Evolutionary conservation across 1,284 basidiomycete species (phyloP).

Genomic region (Agroathelia rolfsii): DNA sequence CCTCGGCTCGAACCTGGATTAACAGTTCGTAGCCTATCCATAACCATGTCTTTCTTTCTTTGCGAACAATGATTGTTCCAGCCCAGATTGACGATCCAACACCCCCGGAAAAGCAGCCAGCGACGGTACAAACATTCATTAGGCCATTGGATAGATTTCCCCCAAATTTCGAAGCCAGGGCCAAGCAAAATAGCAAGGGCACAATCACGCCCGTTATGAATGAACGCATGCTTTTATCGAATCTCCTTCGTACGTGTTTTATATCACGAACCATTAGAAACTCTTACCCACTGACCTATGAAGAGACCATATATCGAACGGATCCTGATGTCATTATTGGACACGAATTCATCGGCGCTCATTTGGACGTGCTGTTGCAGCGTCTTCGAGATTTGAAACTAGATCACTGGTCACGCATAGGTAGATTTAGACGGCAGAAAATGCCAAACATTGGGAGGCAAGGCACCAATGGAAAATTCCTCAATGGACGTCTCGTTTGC

Average conservation of each 20-base stretch:
- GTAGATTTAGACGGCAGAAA: conserved; percentile 80
- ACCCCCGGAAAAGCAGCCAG: conserved; percentile 79
- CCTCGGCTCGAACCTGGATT: conserved; percentile 81
- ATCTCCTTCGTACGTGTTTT: conserved; percentile 67
- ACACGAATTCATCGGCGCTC: conserved; percentile 90
- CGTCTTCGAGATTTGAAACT: conserved; percentile 86
- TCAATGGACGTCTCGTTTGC: conserved; percentile 83
- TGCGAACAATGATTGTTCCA: too few species aligned
- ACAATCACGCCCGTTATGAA: conserved; percentile 71
- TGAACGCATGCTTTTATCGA: conserved; percentile 82
- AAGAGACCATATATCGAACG: conserved; percentile 74
- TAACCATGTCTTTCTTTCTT: too few species aligned
- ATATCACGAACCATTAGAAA: too few species aligned
- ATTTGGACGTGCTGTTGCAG: conserved; percentile 85
- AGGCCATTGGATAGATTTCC: conserved; percentile 90
- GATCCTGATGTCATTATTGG: conserved; percentile 95
- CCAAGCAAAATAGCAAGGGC: conserved; percentile 57
- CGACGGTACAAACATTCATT: conserved; percentile 83
- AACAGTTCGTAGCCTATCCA: conserved; percentile 51
- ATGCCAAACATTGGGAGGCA: conserved; percentile 80
- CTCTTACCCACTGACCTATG: conserved; percentile 8
- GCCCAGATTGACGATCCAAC: conserved; percentile 85
- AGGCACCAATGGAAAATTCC: conserved; percentile 76
- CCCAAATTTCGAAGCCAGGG: conserved; percentile 68
- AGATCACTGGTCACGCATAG: conserved; percentile 91